Evolutionary conservation across 2,329 filamentous ascomycete genomes (phyloP).

Genomic region (Claviceps spartinae): DNA sequence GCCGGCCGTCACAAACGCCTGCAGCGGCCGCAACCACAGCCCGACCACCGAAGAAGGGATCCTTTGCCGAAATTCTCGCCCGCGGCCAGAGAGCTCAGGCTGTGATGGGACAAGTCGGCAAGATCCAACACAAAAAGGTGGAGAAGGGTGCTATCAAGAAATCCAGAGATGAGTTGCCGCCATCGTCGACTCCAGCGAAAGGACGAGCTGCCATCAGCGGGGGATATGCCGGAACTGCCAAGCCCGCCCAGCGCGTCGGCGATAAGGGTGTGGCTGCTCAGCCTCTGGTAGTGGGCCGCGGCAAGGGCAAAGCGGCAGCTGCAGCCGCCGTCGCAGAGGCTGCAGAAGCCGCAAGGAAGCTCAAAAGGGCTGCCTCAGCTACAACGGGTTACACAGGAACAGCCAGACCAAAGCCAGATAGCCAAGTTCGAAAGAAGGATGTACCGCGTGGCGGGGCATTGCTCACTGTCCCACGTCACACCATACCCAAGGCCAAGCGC

Average conservation of each 20-base stretch:
- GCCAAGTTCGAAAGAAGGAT: slow-evolving; percentile 19
- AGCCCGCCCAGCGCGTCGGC: slow-evolving; percentile 15
- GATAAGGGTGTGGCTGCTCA: slow-evolving; percentile 7
- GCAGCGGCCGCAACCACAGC: slow-evolving; percentile 20
- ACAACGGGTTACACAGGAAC: slow-evolving; percentile 54
- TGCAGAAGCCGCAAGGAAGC: slow-evolving; percentile 38
- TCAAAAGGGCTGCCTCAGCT: slow-evolving; percentile 47
- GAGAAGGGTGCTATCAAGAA: slow-evolving; percentile 47
- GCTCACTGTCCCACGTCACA: slow-evolving; percentile 20
- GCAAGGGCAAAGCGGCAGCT: slow-evolving; percentile 8
- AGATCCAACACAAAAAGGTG: slow-evolving; percentile 61
- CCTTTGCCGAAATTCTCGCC: slow-evolving; percentile 61
- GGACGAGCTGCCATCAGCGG: slow-evolving; percentile 7
- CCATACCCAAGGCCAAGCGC: slow-evolving; percentile 20
- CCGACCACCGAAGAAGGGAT: slow-evolving; percentile 53
- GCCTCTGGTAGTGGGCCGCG: neutral
- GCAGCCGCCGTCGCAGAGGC: slow-evolving; percentile 10
- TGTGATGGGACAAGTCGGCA: slow-evolving; percentile 47
- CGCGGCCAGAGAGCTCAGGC: slow-evolving; percentile 54
- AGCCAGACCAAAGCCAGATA: slow-evolving; percentile 40
- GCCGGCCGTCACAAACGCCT: slow-evolving; percentile 13
- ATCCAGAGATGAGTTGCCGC: slow-evolving; percentile 28
- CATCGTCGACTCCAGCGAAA: slow-evolving; percentile 13
- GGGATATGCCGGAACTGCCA: slow-evolving; percentile 21
- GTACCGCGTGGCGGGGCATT: slow-evolving; percentile 27